Conservation (phyloP, 192 early-diverging fungal genomes). For the Podila epicladia region DNA sequence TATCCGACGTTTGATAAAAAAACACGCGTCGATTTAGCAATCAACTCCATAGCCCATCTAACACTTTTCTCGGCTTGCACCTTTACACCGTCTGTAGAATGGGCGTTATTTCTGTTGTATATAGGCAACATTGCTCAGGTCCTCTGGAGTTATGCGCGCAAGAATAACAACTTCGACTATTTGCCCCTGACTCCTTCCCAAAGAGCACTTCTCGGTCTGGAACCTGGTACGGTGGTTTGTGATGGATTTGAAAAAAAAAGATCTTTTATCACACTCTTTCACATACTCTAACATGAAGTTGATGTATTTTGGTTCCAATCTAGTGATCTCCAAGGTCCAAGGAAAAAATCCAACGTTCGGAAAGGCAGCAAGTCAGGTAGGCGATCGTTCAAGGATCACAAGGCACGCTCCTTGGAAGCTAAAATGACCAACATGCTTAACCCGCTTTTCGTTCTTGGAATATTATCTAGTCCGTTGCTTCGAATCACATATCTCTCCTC, state of each 20-base stretch:
- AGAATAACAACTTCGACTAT: constrained; percentile 38
- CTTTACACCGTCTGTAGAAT: constrained; percentile 16
- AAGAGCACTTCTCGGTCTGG: constrained; percentile 34
- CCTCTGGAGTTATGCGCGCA: constrained; percentile 14
- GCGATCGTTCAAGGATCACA: too few relatives aligned
- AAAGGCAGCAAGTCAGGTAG: not conserved
- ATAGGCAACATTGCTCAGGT: constrained; percentile 30
- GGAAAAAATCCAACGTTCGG: not conserved
- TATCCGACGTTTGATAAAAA: not conserved
- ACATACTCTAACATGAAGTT: constrained; percentile 7
- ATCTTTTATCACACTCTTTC: constrained; percentile 13
- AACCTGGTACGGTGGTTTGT: constrained; percentile 30
- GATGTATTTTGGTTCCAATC: not conserved
- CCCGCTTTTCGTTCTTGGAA: not conserved
- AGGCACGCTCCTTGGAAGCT: not conserved
- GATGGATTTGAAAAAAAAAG: not conserved
- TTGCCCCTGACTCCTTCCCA: constrained; percentile 37
- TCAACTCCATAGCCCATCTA: not conserved
- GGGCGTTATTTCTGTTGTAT: constrained; percentile 2
- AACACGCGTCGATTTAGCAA: too few relatives aligned
- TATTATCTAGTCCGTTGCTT: constrained; percentile 4
- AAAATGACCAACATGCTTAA: not conserved
- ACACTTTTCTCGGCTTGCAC: not conserved
- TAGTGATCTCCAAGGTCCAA: not conserved
- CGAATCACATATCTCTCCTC: constrained; percentile 22